These are phyloP conservation scores for Syzygium jambos DNA, from an alignment of 345 rosid genomes.

Conservation along the genomic window DNA sequence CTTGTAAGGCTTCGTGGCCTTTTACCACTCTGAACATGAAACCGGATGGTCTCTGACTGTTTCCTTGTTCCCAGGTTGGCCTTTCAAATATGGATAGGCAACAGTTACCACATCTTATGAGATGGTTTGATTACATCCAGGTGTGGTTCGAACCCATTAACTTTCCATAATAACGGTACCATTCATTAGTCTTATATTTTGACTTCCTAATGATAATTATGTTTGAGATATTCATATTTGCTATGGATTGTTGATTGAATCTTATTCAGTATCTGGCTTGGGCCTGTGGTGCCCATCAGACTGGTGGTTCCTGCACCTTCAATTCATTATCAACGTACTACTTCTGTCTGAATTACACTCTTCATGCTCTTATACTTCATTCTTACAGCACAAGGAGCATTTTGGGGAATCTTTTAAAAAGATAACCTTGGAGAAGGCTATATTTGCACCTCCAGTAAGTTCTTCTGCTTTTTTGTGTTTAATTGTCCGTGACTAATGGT, in stretches of 20 bases:
- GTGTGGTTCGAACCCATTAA: constrained; percentile 17
- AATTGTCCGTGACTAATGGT: neutral
- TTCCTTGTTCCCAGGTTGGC: constrained; percentile 35
- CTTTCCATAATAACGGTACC: neutral
- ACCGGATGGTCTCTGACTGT: neutral
- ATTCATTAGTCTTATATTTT: neutral
- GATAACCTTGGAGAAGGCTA: constrained; percentile 41
- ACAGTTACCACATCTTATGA: constrained; percentile 52
- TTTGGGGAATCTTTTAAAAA: constrained; percentile 39
- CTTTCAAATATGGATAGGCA: constrained; percentile 41
- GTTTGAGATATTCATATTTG: neutral
- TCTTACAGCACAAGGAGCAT: constrained; percentile 46
- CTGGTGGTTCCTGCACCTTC: neutral
- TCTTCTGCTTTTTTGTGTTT: neutral
- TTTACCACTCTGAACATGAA: neutral
- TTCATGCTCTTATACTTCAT: neutral
- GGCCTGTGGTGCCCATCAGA: neutral
- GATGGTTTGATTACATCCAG: constrained; percentile 94
- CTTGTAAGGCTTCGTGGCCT: neutral
- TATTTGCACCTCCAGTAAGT: constrained; percentile 52
- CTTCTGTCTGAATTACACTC: neutral
- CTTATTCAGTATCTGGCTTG: neutral
- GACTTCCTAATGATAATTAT: neutral
- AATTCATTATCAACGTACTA: neutral
- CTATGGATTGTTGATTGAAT: neutral